These are phyloP conservation scores for Chaetomium strumarium DNA, from an alignment of 2,329 filamentous ascomycete species.

Conservation along the genomic window DNA sequence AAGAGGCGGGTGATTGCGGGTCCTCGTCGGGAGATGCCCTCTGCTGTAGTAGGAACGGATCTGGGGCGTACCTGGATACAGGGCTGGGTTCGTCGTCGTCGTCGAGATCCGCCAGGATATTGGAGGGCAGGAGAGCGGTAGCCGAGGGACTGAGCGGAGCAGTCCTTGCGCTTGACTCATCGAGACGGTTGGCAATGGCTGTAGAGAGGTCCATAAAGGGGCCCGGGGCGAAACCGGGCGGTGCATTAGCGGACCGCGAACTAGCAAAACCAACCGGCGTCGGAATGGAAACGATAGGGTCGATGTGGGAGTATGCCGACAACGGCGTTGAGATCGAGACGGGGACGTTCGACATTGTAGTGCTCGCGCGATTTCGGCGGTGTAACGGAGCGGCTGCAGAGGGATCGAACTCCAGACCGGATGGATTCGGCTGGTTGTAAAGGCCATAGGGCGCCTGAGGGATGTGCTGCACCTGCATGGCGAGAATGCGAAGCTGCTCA, in stretches of 20 bases:
- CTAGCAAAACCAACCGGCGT: slow-evolving; percentile 46
- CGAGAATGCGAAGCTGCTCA: slow-evolving; percentile 41
- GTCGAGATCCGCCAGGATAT: slow-evolving; percentile 59
- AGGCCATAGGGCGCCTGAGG: slow-evolving; percentile 30
- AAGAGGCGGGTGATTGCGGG: slow-evolving; percentile 57
- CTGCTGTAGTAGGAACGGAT: slow-evolving; percentile 32
- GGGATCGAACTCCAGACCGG: slow-evolving; percentile 44
- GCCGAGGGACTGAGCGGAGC: slow-evolving; percentile 72
- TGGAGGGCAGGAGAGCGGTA: slow-evolving; percentile 65
- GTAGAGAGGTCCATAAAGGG: slow-evolving; percentile 47
- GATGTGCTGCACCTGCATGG: slow-evolving; percentile 40
- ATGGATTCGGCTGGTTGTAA: slow-evolving; percentile 41
- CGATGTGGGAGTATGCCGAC: slow-evolving; percentile 35
- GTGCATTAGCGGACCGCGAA: slow-evolving; percentile 33
- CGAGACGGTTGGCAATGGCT: slow-evolving; percentile 41
- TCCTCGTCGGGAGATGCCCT: slow-evolving; percentile 37
- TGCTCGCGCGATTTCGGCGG: slow-evolving; percentile 44
- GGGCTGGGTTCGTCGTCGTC: slow-evolving; percentile 52
- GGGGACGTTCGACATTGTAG: slow-evolving; percentile 40
- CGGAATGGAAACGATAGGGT: slow-evolving; percentile 24
- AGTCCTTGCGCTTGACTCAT: slow-evolving; percentile 57
- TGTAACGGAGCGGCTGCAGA: slow-evolving; percentile 38
- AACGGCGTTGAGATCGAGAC: slow-evolving; percentile 34
- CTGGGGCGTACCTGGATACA: slow-evolving; percentile 27
- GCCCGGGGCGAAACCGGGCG: slow-evolving; percentile 46